Evolutionary conservation across 192 early-diverging fungal genomes (phyloP), one percentile per base, ranked within the genome.

Genomic region (Backusella psychrophila): DNA sequence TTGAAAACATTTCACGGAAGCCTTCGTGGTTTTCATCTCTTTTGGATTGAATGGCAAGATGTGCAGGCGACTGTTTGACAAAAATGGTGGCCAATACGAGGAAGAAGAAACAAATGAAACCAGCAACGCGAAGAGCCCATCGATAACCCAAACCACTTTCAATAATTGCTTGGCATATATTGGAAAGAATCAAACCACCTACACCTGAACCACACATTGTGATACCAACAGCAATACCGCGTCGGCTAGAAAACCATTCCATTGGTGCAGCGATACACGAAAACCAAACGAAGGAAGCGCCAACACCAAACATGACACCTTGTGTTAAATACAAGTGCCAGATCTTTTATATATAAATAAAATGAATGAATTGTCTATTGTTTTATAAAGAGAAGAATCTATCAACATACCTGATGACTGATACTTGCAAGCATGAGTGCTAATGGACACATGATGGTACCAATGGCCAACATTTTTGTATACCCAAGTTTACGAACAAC

Each of bases 131-230:
- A 38, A 96, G 85, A 14, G 91, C 85, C 91, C 92, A 94, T 21
- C 75, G 67, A 7, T 82, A 76, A 4, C 92, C 95, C 38, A 92
- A 15, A 1, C 33, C 49, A 33, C 88, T 84, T 34, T 87, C 83
- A 7, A 97, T 86, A 53, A 94, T 83, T 12, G 78, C 78, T 67
- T 91, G 90, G 0, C 85, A 87, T 11, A 90, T 83, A 21, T 87
- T 87, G 0, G 89, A 82, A 74, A 93, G 81, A 26, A 87, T 83
- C 7, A 94, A 79, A 1, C 93, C 93, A 52, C 94, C 94, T 52
- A 93, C 74, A 17, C 94, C 94, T 7, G 87, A 84, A 6, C 94
- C 94, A 44, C 91, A 72, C 39, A 82, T 82, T 34, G 85, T 84
- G 49, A 87, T 83, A 17, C 90, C 90, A 0, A 87, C 67, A 0